A percentile compares a stretch with the other conserved stretches of the same genome.
Conservation (phyloP, 1,284 basidiomycete genomes). For the Coniophora puteana region DNA sequence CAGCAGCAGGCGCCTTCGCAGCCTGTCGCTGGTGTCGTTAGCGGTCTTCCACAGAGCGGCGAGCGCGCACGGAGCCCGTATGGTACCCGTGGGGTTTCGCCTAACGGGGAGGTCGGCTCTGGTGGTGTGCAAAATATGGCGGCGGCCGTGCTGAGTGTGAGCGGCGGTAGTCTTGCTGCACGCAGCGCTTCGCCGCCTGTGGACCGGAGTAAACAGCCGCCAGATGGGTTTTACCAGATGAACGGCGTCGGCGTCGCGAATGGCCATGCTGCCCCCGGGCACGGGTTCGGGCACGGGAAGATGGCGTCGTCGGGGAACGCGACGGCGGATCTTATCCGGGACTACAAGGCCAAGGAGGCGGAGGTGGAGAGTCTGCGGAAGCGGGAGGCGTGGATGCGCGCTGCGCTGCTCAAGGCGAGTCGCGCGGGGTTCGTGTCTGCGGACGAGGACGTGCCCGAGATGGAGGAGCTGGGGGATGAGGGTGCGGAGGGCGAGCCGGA, state of each 20-base stretch:
- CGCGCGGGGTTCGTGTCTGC: conserved; percentile 80
- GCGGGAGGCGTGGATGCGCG: conserved; percentile 85
- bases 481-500: conserved; percentile 27
- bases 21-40: too few species aligned
- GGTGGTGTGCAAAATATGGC: conserved; percentile 42
- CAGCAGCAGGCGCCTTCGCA: conserved; percentile 14
- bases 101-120: conserved; percentile 35
- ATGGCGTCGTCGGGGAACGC: conserved; percentile 64
- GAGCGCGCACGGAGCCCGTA: conserved; percentile 59
- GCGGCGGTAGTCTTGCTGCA: conserved; percentile 40
- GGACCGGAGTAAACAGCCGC: conserved; percentile 48
- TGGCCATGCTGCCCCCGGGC: conserved; percentile 14
- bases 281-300: conserved; percentile 31
- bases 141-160: conserved; percentile 48
- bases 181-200: conserved; percentile 61
- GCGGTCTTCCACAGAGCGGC: too few species aligned
- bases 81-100: conserved; percentile 55
- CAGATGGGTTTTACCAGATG: conserved; percentile 58
- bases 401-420: conserved; percentile 74
- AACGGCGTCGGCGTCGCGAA: conserved; percentile 48
- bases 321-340: conserved; percentile 70
- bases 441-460: conserved; percentile 37
- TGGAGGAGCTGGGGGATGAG: conserved; percentile 37
- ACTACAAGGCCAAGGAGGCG: conserved; percentile 76
- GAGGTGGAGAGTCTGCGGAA: conserved; percentile 79